phyloP scores from a whole-genome alignment of 768 basidiomycete genomes.

The Leccinum aurantiacum region DNA sequence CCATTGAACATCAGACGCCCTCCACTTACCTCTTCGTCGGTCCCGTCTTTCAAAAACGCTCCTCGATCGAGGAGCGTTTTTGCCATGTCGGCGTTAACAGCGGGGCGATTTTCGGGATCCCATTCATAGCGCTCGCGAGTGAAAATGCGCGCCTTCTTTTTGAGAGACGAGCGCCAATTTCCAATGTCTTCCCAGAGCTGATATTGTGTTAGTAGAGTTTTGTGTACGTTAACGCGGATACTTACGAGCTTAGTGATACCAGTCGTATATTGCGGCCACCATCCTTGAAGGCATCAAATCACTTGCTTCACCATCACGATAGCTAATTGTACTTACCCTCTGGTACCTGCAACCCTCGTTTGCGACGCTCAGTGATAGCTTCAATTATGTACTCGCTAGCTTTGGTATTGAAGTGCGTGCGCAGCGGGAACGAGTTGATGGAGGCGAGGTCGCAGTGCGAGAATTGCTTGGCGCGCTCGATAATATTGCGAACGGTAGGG shows the following conservation, averaged over 20 bases:
- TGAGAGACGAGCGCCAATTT: constrained; percentile 1
- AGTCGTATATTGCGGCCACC: background rate
- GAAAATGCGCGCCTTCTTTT: background rate
- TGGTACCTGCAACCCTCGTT: background rate
- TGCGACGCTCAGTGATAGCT: background rate
- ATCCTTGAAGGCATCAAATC: background rate
- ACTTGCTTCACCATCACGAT: background rate
- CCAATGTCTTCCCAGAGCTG: constrained; percentile 7
- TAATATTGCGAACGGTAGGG: background rate
- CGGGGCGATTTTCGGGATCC: constrained; percentile 1
- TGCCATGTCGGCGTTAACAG: constrained; percentile 1
- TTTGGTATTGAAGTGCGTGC: background rate
- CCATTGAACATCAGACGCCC: background rate
- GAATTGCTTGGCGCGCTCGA: background rate
- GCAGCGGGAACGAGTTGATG: background rate
- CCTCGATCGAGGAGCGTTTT: background rate
- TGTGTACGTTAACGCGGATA: background rate
- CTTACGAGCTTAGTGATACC: background rate
- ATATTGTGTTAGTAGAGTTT: background rate
- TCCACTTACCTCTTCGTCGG: background rate
- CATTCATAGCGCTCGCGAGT: constrained; percentile 1
- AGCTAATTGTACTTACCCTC: background rate
- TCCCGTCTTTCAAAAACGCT: background rate
- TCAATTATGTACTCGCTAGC: background rate
- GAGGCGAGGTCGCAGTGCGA: background rate